Evolutionary conservation across 2,329 filamentous ascomycete genomes (phyloP), one percentile per base, ranked within the genome.

Genomic region (Cladosporium sp.): DNA sequence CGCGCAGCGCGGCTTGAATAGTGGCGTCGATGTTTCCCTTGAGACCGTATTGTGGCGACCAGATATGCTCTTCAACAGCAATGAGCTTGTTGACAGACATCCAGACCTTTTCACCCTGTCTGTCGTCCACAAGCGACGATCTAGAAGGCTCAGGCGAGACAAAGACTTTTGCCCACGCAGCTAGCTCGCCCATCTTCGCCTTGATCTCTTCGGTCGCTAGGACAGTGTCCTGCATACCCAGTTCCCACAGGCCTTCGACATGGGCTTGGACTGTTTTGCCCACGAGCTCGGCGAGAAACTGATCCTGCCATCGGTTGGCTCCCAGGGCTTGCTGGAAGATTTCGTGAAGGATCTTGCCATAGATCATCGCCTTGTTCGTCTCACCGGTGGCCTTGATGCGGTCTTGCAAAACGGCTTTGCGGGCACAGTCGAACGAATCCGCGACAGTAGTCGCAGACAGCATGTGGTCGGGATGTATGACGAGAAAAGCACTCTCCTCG

Each of bases 1-100:
- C 86, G 50, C 81, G 75, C 75, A 96, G 87, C 0, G 80, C 82
- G 13, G 93, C 86, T 71, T 99, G 89, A 1, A 99, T 88, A 0
- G 93, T 97, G 22, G 93, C 93, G 70, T 99, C 93, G 53, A 99
- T 93, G 61, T 97, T 99, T 24, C 93, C 93, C 68, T 99, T 99
- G 13, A 99, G 76, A 0, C 93, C 93, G 65, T 95, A 99, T 82
- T 90, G 92, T 0, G 93, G 93, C 6, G 92, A 97, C 93, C 93
- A 99, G 22, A 99, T 84, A 64, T 97, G 93, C 68, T 99, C 93
- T 67, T 99, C 93, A 8, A 99, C 88, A 64, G 97, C 93, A 12
- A 99, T 84, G 22, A 99, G 76, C 65, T 97, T 99, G 62, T 85
- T 95, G 59, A 99, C 84, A 59, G 88, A 90, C 79, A 97, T 85